Conservation (phyloP, 78 protist species). For the Dictyostelium firmibasis region DNA sequence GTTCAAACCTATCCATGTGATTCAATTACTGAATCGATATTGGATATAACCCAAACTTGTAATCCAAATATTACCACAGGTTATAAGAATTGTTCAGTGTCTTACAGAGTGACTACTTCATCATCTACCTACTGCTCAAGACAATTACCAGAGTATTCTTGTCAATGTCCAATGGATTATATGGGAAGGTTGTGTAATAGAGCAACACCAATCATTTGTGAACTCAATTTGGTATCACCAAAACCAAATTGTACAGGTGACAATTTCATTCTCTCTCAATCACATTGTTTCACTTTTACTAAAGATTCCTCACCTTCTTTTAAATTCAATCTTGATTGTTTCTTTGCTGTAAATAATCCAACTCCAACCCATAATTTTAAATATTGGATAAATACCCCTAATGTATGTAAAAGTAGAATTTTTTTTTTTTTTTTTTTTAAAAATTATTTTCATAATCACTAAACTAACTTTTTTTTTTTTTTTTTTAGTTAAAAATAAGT, state of each 20-base stretch:
- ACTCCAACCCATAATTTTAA: not conserved
- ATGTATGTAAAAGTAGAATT: not conserved
- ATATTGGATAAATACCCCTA: conserved; percentile 49
- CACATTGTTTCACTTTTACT: not conserved
- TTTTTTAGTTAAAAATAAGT: conserved; percentile 29
- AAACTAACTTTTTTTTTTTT: not conserved
- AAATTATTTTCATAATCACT: too few species aligned
- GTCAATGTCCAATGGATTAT: conserved; percentile 50
- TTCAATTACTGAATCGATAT: not conserved
- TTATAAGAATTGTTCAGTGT: not conserved
- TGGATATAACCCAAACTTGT: not conserved
- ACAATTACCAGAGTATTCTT: not conserved
- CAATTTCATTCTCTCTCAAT: not conserved
- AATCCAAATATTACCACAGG: too few species aligned
- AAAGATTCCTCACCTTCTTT: not conserved
- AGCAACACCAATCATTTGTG: conserved; percentile 18
- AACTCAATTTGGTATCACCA: not conserved
- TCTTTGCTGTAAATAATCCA: not conserved
- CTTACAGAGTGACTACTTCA: not conserved
- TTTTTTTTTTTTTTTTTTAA: not conserved
- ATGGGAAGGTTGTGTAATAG: not conserved
- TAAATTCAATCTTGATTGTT: conserved; percentile 8
- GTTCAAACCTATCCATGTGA: not conserved
- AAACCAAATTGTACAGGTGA: conserved; percentile 30
- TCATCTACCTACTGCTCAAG: not conserved